These are phyloP conservation scores for Heterobasidion parviporum DNA, from an alignment of 1,284 basidiomycete genomes.

Conservation along the genomic window DNA sequence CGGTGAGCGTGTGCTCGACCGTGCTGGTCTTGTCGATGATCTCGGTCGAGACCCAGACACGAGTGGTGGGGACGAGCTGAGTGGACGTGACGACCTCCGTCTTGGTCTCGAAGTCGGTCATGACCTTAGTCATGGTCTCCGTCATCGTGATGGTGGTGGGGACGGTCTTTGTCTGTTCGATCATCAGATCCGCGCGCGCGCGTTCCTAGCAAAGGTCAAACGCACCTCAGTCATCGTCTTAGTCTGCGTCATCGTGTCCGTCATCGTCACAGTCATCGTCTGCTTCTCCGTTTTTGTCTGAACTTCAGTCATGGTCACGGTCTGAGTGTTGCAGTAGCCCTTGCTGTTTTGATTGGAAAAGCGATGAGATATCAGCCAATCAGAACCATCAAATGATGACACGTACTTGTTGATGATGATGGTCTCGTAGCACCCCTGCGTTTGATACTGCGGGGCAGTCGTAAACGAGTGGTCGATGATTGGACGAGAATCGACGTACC, in stretches of 20 bases:
- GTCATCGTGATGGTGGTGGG: conserved; percentile 23
- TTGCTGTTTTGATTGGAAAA: conserved; percentile 11
- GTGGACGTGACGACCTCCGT: conserved; percentile 47
- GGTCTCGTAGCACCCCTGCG: conserved; percentile 54
- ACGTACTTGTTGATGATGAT: conserved; percentile 50
- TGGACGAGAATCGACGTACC: conserved; percentile 29
- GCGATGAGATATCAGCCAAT: neutral
- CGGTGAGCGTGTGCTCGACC: conserved; percentile 50
- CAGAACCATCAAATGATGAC: neutral
- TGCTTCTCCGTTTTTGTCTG: conserved; percentile 17
- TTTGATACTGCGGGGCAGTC: conserved; percentile 23
- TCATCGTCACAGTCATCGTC: conserved; percentile 15
- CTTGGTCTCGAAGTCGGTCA: conserved; percentile 25
- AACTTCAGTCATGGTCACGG: conserved; percentile 11
- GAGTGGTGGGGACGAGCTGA: conserved; percentile 49
- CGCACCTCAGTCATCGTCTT: conserved; percentile 10
- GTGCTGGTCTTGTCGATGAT: conserved; percentile 49
- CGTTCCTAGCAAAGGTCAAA: neutral
- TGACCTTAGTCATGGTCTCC: conserved; percentile 13
- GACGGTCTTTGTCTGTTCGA: conserved; percentile 20
- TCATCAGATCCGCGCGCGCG: neutral
- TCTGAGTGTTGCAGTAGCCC: conserved; percentile 10
- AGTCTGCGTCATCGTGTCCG: conserved; percentile 15
- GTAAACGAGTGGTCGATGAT: neutral
- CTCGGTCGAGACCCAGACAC: conserved; percentile 57